Base-by-base conservation (phyloP, 2,329 filamentous ascomycete species). In the Phialemoniopsis sp. region DNA sequence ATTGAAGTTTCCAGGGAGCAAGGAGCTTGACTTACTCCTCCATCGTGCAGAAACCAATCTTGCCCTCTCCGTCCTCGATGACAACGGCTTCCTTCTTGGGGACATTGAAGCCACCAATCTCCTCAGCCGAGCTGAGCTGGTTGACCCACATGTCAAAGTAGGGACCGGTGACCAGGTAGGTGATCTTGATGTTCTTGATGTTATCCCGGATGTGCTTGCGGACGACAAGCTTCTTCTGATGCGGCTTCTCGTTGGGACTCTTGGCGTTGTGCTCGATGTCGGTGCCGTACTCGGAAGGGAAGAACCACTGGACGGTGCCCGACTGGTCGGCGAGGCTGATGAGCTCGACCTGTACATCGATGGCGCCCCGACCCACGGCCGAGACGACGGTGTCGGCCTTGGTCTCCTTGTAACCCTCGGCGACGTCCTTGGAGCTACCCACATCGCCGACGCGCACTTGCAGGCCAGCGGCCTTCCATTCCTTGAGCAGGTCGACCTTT, bases 191-290 rank as follows among this genome's bases (percentile, higher is more conserved):
- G 8, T 68, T 60, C 47, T 69, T 67, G 13, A 74, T 52, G n/a
- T 70, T 60, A 29, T 73, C 71, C 34, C 70, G 67, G 26, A 85
- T 67, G 21, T 73, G 73, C 40, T 72, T 75, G 42, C 84, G 71
- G n/a, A 87, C 79, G 51, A 79, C 76, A 38, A 87, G 69, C 57
- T 88, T 88, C 40, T 70, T 60, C 60, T 87, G 83, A 53, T 88
- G 84, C 3, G 84, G 80, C 51, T 72, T 76, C 59, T 88, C 84
- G 8, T 60, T 49, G 3, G 68, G 67, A 13, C 80, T 85, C 16
- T 68, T 54, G 1, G 76, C 65, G 16, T 68, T 64, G 51, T 84
- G 81, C 53, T 81, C 80, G 34, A 80, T 75, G 51, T 81, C 82
- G 2, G 77, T 85, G 40, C 78, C 78, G 52, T 80, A 86, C 55